Conservation (phyloP, 1,284 basidiomycete genomes). For the Irpex lacteus region DNA sequence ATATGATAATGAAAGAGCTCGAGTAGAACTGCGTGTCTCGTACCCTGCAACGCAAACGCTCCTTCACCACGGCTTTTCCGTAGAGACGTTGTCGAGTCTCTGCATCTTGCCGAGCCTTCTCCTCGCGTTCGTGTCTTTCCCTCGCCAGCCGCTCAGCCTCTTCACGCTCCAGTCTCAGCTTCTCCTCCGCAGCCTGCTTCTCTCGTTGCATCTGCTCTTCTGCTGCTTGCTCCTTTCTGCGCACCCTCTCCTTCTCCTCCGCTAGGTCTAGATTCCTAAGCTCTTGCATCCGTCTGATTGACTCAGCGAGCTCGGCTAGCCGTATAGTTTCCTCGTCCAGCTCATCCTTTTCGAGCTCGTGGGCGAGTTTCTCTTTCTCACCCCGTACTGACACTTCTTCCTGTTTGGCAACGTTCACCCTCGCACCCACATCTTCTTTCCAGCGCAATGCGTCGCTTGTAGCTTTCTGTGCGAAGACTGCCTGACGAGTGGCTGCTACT, state of each 20-base stretch:
- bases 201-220: too few relatives aligned
- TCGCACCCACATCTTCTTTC: neutral
- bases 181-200: neutral
- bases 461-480: neutral
- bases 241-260: too few relatives aligned
- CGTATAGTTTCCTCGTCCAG: neutral
- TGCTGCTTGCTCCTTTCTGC: too few relatives aligned
- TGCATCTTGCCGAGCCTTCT: neutral
- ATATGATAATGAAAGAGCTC: neutral
- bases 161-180: neutral
- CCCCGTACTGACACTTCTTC: neutral
- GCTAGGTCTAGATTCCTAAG: neutral
- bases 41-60: neutral
- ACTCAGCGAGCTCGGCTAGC: neutral
- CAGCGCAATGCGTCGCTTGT: neutral
- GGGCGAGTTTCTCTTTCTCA: neutral
- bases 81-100: neutral
- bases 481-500: neutral
- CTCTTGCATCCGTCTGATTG: neutral
- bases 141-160: neutral
- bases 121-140: neutral
- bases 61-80: neutral
- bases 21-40: neutral
- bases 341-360: neutral
- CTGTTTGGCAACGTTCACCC: neutral